These are phyloP conservation scores for Neophaeococcomyces mojaviensis DNA, from an alignment of 2,329 filamentous ascomycete species.

Conservation along the genomic window DNA sequence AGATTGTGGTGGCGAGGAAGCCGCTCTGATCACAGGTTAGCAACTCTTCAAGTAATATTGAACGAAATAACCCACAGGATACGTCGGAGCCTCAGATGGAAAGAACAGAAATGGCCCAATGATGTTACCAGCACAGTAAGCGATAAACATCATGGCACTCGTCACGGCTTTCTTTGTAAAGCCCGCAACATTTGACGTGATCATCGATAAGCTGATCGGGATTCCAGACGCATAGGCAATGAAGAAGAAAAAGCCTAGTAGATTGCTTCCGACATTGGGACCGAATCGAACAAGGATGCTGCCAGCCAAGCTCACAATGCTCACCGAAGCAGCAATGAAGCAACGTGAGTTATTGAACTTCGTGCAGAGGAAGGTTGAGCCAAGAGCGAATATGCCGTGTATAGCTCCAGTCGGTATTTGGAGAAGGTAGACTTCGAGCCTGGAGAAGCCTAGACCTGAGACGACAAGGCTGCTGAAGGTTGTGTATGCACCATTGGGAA, in stretches of 20 bases:
- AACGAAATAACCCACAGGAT: no score
- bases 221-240: slow-evolving; percentile 32
- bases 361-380: slow-evolving; percentile 7
- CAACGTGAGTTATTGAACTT: slow-evolving; percentile 1
- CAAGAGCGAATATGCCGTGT: slow-evolving; percentile 7
- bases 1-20: slow-evolving; percentile 5
- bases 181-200: slow-evolving; percentile 33
- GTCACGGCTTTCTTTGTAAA: slow-evolving; percentile 30
- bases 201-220: slow-evolving; percentile 33
- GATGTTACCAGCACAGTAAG: slow-evolving; percentile 52
- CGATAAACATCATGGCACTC: slow-evolving; percentile 48
- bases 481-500: slow-evolving; percentile 28
- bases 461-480: slow-evolving; percentile 16
- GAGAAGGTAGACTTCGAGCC: slow-evolving; percentile 8
- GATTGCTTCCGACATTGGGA: slow-evolving; percentile 9
- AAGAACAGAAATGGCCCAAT: slow-evolving; percentile 50
- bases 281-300: slow-evolving; percentile 11
- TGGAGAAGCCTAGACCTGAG: slow-evolving; percentile 8
- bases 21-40: slow-evolving; percentile 5
- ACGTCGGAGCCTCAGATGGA: slow-evolving; percentile 15
- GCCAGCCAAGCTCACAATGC: slow-evolving; percentile 6
- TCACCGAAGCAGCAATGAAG: slow-evolving; percentile 4
- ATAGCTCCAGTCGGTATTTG: slow-evolving; percentile 7
- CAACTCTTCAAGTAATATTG: not conserved
- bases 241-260: slow-evolving; percentile 24